Percentiles rank a stretch among this genome's conserved stretches.
These are phyloP conservation scores for Vaccinium vitisidaea DNA, from an alignment of 148 eudicot species.

Conservation along the genomic window DNA sequence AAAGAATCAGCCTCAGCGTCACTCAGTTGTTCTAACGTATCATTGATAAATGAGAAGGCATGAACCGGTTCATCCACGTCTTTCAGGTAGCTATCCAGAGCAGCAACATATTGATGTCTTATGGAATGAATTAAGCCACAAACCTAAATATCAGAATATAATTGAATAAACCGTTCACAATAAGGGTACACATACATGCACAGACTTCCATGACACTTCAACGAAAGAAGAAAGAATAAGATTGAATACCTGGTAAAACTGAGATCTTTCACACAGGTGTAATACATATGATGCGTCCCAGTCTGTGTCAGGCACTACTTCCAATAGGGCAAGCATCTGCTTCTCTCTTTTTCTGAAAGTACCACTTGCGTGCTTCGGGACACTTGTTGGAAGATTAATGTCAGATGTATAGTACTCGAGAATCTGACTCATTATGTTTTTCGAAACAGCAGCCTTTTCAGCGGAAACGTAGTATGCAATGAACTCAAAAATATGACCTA, in stretches of 20 bases:
- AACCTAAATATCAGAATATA: conserved; percentile 47
- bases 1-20: conserved; percentile 51
- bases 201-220: background rate
- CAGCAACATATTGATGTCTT: conserved; percentile 60
- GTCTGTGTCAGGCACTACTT: conserved; percentile 68
- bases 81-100: conserved; percentile 88
- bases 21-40: conserved; percentile 39
- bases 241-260: conserved; percentile 76
- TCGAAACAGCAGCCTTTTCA: conserved; percentile 57
- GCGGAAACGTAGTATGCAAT: conserved; percentile 61
- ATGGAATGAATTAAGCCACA: conserved; percentile 81
- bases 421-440: conserved; percentile 58
- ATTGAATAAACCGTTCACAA: background rate
- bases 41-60: conserved; percentile 73
- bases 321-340: conserved; percentile 70
- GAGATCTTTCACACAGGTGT: conserved; percentile 66
- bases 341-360: conserved; percentile 62
- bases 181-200: background rate
- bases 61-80: conserved; percentile 70
- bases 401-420: conserved; percentile 78
- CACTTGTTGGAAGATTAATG: conserved; percentile 33
- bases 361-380: conserved; percentile 28
- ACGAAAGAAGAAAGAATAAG: background rate
- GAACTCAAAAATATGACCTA: conserved; percentile 69
- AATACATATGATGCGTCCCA: conserved; percentile 77